A percentile compares a stretch with the other conserved stretches of the same genome.
Evolutionary conservation across 2,329 filamentous ascomycete genomes (phyloP).

Genomic region (Corniculantispora saksenae): DNA sequence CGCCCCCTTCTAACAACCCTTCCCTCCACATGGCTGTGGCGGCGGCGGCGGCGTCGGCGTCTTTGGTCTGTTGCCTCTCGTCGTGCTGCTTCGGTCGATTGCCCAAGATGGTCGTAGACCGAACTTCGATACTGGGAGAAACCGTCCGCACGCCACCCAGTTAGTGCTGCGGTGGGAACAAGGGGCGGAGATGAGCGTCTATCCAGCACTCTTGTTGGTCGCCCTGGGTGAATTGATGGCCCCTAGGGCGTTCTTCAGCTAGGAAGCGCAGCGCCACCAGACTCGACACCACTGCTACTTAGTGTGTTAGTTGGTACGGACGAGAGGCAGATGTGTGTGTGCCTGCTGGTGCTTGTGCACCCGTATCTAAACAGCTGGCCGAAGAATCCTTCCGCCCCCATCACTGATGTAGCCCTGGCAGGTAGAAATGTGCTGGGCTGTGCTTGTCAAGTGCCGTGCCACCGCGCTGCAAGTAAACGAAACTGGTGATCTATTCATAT

Average conservation of each 20-base stretch:
- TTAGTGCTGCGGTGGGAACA: background rate
- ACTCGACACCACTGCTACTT: background rate
- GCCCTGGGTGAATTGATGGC: background rate
- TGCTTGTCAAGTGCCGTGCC: background rate
- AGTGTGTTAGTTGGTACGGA: background rate
- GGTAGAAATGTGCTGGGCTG: background rate
- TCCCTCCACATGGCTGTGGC: conserved; percentile 15
- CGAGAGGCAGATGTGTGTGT: background rate
- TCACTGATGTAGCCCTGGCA: background rate
- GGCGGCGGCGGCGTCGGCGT: conserved; percentile 9
- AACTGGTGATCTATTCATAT: background rate
- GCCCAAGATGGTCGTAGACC: background rate
- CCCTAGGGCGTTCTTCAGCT: background rate
- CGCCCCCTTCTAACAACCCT: background rate
- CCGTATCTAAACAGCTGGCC: background rate
- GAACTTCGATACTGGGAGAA: background rate
- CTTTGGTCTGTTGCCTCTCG: background rate
- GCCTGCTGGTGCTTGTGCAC: background rate
- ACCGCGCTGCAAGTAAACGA: background rate
- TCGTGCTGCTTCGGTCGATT: background rate
- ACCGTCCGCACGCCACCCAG: background rate
- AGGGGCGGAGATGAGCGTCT: conserved; percentile 12
- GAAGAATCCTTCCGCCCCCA: background rate
- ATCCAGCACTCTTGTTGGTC: conserved; percentile 8
- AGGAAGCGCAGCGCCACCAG: conserved; percentile 8